Percentiles rank a stretch among this genome's conserved stretches.
These are phyloP conservation scores for Clonostachys chloroleuca DNA, from an alignment of 2,329 filamentous ascomycete genomes.

Conservation along the genomic window DNA sequence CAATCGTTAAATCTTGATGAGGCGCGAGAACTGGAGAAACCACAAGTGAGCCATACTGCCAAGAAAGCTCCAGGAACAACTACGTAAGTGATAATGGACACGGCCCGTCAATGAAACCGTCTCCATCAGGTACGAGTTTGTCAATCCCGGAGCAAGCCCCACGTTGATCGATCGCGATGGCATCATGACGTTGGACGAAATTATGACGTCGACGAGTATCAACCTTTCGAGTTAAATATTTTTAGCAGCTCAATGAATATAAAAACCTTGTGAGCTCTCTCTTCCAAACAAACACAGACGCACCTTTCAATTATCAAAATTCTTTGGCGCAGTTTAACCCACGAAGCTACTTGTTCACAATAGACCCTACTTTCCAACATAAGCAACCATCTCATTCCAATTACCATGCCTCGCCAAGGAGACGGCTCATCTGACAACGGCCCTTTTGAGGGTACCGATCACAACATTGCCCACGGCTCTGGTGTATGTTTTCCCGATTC, in stretches of 20 bases:
- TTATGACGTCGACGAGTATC: slow-evolving; percentile 2
- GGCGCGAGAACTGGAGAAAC: no score
- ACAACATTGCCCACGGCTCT: slow-evolving; percentile 36
- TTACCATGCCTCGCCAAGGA: slow-evolving; percentile 45
- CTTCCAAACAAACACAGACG: no score
- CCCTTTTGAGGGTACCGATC: slow-evolving; percentile 27
- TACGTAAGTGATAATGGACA: background rate
- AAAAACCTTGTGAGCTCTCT: no score
- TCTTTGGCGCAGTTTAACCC: no score
- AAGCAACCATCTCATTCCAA: no score
- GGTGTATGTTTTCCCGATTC: slow-evolving; percentile 20
- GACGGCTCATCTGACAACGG: slow-evolving; percentile 42
- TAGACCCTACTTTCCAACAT: no score
- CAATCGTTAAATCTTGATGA: no score
- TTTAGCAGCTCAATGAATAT: no score
- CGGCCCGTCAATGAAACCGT: background rate
- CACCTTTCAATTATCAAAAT: no score
- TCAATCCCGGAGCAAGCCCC: background rate
- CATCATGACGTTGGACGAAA: background rate
- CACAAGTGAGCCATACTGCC: slow-evolving; percentile 2
- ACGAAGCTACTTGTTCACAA: no score
- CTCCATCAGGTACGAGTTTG: background rate
- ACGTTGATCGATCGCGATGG: background rate
- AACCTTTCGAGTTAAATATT: no score
- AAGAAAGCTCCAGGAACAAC: background rate